Evolutionary conservation across 2,329 filamentous ascomycete genomes (phyloP).

Genomic region (Cladophialophora chaetospira): DNA sequence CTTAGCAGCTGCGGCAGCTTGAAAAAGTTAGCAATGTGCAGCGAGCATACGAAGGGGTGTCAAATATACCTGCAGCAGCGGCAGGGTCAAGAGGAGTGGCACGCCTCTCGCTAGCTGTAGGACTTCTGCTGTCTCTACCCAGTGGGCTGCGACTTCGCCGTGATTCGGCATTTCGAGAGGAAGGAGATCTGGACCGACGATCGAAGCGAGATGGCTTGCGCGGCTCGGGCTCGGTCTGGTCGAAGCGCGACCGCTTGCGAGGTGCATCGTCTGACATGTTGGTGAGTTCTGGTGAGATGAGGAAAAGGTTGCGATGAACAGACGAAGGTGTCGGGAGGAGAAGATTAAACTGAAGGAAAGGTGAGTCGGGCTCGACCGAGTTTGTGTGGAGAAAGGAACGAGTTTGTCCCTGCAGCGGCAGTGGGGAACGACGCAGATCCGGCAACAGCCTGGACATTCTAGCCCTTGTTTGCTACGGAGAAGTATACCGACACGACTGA

Average conservation of each 20-base stretch:
- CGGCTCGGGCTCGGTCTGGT: constrained; percentile 82
- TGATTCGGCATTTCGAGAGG: constrained; percentile 65
- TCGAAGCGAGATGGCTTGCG: constrained; percentile 81
- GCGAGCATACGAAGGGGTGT: neutral
- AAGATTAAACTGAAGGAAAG: neutral
- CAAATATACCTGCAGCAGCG: constrained; percentile 71
- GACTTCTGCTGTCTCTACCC: constrained; percentile 54
- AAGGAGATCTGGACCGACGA: constrained; percentile 83
- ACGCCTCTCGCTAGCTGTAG: constrained; percentile 44
- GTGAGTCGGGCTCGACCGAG: neutral
- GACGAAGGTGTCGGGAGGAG: neutral
- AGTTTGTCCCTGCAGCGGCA: no score
- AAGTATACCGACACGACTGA: no score
- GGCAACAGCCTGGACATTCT: neutral
- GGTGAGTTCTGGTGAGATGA: neutral
- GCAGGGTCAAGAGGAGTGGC: constrained; percentile 67
- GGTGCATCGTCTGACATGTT: constrained; percentile 33
- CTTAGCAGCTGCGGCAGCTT: constrained; percentile 83
- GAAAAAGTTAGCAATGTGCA: constrained; percentile 32
- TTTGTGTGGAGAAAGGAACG: neutral
- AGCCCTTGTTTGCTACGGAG: neutral
- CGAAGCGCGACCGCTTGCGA: constrained; percentile 85
- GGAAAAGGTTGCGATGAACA: neutral
- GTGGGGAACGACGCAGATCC: neutral
- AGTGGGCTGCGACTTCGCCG: constrained; percentile 81